Evolutionary conservation across 805 yeast genomes (phyloP), one percentile per base, ranked within the genome.

Genomic region (Teunomyces funiuensis): DNA sequence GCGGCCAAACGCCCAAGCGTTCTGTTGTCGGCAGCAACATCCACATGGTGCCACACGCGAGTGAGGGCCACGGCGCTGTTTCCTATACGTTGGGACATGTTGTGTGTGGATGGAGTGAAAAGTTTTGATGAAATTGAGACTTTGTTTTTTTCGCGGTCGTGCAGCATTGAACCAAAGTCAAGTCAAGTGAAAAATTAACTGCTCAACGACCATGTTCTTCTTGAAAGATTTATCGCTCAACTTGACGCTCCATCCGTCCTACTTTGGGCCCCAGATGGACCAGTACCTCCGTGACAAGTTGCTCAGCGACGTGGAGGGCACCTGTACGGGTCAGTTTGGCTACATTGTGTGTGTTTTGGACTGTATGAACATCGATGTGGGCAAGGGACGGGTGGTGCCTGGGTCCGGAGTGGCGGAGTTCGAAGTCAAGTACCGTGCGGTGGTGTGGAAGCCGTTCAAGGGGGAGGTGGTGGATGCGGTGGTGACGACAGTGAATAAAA

Each of bases 401-500:
- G 83, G 90, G 17, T 82, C 83, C 43, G 99, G 99, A 2, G 83
- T 89, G 55, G 98, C 99, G 0, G 97, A 89, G 65, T 93, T 93
- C 57, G 95, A 88, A 54, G 98, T 93, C 40, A 88, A 88, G 64
- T 93, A 93, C 63, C 74, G 96, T 53, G 99, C 99, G 0, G 90
- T 93, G 39, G 97, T 93, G 25, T 93, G 97, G 95, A 86, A 91
- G 58, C 99, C 99, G 4, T 93, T 93, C 69, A 93, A 93, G 67
- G 99, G 98, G 26, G 99, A 93, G 66, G 99, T 93, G 6, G 98
- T 93, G 18, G 99, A 93, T 64, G 99, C 95, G 5, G 82, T 91
- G 17, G 98, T 93, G 11, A 86, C 96, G 10, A 86, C 88, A 23
- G 97, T 95, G 37, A 88, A 85, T 63, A 88, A 80, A 58, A 85